These are phyloP conservation scores for Guyanaporus albipodus DNA, from an alignment of 768 basidiomycete species.

Conservation along the genomic window DNA sequence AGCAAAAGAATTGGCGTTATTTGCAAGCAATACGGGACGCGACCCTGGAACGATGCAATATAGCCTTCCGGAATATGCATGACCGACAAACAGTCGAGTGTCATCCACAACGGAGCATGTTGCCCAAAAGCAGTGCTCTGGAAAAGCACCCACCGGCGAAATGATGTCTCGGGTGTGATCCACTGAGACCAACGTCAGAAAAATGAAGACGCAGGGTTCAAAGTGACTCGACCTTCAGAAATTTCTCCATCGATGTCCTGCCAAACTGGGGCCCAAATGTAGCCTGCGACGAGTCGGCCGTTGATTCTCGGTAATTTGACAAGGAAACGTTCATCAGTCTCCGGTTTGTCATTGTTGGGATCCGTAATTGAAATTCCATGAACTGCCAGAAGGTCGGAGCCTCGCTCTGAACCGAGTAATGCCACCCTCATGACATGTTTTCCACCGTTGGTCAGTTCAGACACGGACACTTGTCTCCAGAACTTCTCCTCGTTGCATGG, in stretches of 20 bases:
- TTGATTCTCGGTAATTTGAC: constrained; percentile 35
- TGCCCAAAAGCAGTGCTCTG: constrained; percentile 56
- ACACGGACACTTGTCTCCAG: constrained; percentile 31
- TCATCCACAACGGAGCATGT: constrained; percentile 24
- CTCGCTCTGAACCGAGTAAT: constrained; percentile 38
- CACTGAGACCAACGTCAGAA: constrained; percentile 16
- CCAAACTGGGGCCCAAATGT: constrained; percentile 29
- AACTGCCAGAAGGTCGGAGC: constrained; percentile 34
- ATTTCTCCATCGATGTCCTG: constrained; percentile 49
- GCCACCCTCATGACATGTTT: constrained; percentile 22
- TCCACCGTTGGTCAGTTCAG: constrained; percentile 2
- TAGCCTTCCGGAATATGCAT: constrained; percentile 63
- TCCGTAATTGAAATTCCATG: constrained; percentile 16
- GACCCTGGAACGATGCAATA: constrained; percentile 40
- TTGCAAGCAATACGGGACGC: constrained; percentile 37
- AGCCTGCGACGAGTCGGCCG: constrained; percentile 43
- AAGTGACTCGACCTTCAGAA: constrained; percentile 36
- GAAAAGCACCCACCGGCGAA: constrained; percentile 39
- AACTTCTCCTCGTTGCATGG: constrained; percentile 10
- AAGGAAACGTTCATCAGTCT: constrained; percentile 5
- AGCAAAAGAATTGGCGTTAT: constrained; percentile 69
- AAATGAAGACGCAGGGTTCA: neutral
- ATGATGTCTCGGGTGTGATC: constrained; percentile 16
- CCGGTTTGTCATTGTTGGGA: neutral
- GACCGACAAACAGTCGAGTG: constrained; percentile 52